phyloP scores from a whole-genome alignment of 116 monocot species.

The Zostera marina region DNA sequence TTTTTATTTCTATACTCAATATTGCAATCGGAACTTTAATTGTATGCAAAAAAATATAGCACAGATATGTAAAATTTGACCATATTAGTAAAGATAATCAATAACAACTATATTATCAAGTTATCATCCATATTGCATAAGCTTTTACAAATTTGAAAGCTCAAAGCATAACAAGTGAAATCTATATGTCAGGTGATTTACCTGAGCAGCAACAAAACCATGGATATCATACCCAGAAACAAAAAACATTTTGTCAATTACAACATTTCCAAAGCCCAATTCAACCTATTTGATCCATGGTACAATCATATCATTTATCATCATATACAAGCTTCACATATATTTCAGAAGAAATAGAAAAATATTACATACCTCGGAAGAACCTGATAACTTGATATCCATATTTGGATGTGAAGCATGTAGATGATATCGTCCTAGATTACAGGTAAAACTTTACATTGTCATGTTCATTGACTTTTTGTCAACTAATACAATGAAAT shows the following conservation, averaged over 20 bases:
- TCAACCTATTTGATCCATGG: constrained; percentile 30
- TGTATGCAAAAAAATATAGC: no score
- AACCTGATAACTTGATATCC: constrained; percentile 1
- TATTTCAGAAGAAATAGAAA: background rate
- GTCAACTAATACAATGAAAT: no score
- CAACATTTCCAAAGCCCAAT: constrained; percentile 68
- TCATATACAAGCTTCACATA: background rate
- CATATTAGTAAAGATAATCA: no score
- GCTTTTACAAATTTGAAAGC: background rate
- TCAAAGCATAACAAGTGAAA: background rate
- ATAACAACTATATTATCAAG: no score
- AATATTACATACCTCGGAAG: constrained; percentile 1
- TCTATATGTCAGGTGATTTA: constrained; percentile 10
- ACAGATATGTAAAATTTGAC: no score
- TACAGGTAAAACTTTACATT: background rate
- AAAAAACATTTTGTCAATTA: constrained; percentile 58
- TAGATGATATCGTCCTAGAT: constrained; percentile 3
- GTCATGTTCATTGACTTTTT: no score
- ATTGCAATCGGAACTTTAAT: no score
- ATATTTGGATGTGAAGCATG: constrained; percentile 7
- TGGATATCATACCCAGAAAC: constrained; percentile 78
- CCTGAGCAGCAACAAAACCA: constrained; percentile 91
- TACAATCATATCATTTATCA: background rate
- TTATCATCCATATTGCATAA: constrained; percentile 5
- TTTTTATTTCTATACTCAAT: no score